Evolutionary conservation across 192 early-diverging fungal genomes (phyloP).

Genomic region (Phycomyces nitens): DNA sequence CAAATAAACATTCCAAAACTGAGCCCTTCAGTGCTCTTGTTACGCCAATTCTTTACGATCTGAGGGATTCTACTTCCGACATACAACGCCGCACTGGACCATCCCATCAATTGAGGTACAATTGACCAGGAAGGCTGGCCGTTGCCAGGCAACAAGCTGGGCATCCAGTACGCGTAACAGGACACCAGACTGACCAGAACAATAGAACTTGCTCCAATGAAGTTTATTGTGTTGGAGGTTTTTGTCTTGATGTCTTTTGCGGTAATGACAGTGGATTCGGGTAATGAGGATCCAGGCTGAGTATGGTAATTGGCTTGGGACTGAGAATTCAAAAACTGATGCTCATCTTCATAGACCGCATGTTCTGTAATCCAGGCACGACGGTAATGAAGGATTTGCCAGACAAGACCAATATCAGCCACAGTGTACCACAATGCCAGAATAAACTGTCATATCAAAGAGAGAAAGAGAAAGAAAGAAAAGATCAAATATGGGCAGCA

Average conservation of each 20-base stretch:
- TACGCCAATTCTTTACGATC: conserved; percentile 72
- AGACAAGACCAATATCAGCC: conserved; percentile 62
- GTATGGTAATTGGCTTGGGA: too few relatives aligned
- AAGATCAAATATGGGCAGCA: too few relatives aligned
- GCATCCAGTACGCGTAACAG: background rate
- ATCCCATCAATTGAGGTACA: conserved; percentile 70
- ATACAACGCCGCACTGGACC: conserved; percentile 69
- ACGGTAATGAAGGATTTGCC: conserved; percentile 61
- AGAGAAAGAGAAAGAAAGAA: conserved; percentile 10
- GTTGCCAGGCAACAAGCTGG: background rate
- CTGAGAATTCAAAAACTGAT: too few relatives aligned
- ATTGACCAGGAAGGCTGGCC: background rate
- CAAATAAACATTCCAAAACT: conserved; percentile 78
- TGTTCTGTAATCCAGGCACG: conserved; percentile 3
- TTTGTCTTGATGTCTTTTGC: background rate
- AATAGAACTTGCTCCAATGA: background rate
- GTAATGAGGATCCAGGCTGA: too few relatives aligned
- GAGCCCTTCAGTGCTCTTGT: conserved; percentile 71
- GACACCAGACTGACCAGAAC: background rate
- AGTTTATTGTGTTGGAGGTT: background rate
- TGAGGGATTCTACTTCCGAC: conserved; percentile 72
- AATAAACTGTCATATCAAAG: conserved; percentile 36
- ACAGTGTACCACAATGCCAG: conserved; percentile 69
- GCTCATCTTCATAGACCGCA: background rate
- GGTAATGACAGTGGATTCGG: background rate